Evolutionary conservation across 83 land plant species (phyloP).

Genomic region (Larix sibirica): DNA sequence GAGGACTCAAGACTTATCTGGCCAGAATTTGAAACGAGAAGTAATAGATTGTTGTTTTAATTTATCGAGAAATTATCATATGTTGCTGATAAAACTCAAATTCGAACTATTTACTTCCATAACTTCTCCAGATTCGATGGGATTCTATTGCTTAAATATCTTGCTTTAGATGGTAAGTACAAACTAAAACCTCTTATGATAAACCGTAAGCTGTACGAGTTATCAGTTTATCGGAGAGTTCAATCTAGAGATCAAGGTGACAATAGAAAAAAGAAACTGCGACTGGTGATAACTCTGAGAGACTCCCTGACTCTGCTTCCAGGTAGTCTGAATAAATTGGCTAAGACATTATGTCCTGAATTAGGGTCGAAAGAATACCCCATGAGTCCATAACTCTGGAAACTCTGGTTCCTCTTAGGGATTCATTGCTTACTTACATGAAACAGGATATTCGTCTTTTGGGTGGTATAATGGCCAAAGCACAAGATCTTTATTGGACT

Average conservation of each 20-base stretch:
- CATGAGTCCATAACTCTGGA: neutral
- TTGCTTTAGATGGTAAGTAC: neutral
- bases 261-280: too few relatives aligned
- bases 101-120: slow-evolving; percentile 3
- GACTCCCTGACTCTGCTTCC: neutral
- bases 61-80: too few relatives aligned
- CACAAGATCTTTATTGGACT: slow-evolving; percentile 21
- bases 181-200: neutral
- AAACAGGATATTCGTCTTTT: slow-evolving; percentile 15
- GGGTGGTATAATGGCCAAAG: slow-evolving; percentile 17
- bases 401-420: neutral
- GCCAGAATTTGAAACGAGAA: too few relatives aligned
- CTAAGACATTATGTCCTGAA: slow-evolving; percentile 5
- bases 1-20: too few relatives aligned
- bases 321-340: neutral
- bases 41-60: too few relatives aligned
- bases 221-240: neutral
- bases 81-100: too few relatives aligned
- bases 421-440: neutral
- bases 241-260: neutral
- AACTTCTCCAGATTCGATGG: slow-evolving; percentile 19
- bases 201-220: neutral
- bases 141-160: slow-evolving; percentile 15
- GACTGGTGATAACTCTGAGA: neutral
- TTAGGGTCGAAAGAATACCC: slow-evolving; percentile 2